Evolutionary conservation across 208 protist species (phyloP).

Genomic region (Naegleria lovaniensis): DNA sequence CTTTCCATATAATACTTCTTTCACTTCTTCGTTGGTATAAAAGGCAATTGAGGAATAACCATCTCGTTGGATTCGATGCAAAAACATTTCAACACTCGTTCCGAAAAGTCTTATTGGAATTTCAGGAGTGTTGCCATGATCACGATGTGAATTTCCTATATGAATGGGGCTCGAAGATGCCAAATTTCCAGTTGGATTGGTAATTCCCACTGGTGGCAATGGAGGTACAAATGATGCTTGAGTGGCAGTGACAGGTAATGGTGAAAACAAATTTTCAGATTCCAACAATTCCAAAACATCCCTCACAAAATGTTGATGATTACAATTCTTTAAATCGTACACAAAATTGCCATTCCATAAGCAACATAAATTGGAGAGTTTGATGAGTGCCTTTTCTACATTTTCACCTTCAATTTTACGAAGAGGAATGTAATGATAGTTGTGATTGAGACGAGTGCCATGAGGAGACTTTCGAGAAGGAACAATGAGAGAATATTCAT

Average conservation of each 20-base stretch:
- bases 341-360: neutral
- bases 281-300: neutral
- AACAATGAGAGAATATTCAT: neutral
- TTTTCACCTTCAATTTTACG: neutral
- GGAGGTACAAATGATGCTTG: too few relatives aligned
- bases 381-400: neutral
- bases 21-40: neutral
- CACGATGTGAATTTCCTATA: too few relatives aligned
- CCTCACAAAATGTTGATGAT: conserved; percentile 11
- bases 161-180: too few relatives aligned
- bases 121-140: too few relatives aligned
- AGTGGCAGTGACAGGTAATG: too few relatives aligned
- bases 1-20: neutral
- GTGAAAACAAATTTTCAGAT: neutral
- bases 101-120: neutral
- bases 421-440: neutral
- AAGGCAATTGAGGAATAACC: neutral
- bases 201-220: too few relatives aligned
- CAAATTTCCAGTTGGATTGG: too few relatives aligned
- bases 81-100: neutral
- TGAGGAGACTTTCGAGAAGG: neutral
- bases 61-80: neutral
- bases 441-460: neutral
- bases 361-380: neutral
- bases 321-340: neutral